Evolutionary conservation across 2,329 filamentous ascomycete species (phyloP).

Genomic region (Alternaria incomplexa): DNA sequence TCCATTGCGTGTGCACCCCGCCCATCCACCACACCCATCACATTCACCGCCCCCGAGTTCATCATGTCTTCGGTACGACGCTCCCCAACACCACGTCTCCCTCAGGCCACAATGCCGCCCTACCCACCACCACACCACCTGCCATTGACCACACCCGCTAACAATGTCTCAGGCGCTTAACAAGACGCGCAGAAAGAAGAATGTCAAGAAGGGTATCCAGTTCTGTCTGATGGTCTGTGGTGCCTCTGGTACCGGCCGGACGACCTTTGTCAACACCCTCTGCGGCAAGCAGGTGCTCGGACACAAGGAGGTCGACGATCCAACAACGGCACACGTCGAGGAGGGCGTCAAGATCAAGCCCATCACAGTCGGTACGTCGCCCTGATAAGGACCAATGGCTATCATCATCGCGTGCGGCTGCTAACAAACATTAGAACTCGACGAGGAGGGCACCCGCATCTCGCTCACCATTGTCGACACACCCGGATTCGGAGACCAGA

Average conservation of each 20-base stretch:
- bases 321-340: conserved; percentile 85
- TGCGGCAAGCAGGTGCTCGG: conserved; percentile 91
- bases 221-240: conserved; percentile 99
- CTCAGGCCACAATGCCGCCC: conserved; percentile 27
- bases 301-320: conserved; percentile 93
- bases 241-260: conserved; percentile 96
- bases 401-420: not conserved
- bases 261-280: conserved; percentile 99
- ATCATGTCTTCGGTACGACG: conserved; percentile 48
- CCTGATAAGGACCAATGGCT: not conserved
- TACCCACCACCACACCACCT: conserved; percentile 17
- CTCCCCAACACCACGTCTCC: conserved; percentile 28
- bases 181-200: conserved; percentile 99
- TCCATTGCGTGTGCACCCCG: conserved; percentile 22
- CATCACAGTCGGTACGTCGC: conserved; percentile 83
- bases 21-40: conserved; percentile 25
- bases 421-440: conserved; percentile 66
- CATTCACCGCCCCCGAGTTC: conserved; percentile 25
- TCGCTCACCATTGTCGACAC: conserved; percentile 98
- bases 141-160: conserved; percentile 32
- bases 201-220: conserved; percentile 99
- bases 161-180: conserved; percentile 59
- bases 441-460: conserved; percentile 98
- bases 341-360: conserved; percentile 99
- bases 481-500: conserved; percentile 96